phyloP scores from a whole-genome alignment of 306 rosid species.

The Inga laurina region DNA sequence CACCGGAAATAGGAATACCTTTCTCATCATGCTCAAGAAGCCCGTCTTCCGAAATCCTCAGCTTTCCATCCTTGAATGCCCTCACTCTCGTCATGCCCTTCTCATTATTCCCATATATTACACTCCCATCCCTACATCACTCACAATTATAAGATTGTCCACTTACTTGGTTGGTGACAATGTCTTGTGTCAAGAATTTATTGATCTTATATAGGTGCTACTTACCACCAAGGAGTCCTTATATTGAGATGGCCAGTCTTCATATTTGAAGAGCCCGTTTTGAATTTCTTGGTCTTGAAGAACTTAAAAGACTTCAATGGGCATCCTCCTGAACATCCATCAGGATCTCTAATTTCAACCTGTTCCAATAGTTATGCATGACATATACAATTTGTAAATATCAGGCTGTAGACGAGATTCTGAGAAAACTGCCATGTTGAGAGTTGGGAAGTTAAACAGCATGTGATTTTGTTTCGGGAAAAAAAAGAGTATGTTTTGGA shows the following conservation, averaged over 20 bases:
- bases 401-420: neutral
- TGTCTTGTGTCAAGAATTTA: neutral
- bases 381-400: neutral
- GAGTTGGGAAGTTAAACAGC: neutral
- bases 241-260: slow-evolving; percentile 52
- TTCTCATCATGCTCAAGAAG: slow-evolving; percentile 69
- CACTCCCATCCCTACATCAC: slow-evolving; percentile 83
- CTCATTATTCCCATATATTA: slow-evolving; percentile 57
- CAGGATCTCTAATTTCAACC: slow-evolving; percentile 63
- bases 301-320: slow-evolving; percentile 74
- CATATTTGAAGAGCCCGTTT: slow-evolving; percentile 38
- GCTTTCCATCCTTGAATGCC: slow-evolving; percentile 64
- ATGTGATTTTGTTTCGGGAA: neutral
- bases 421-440: neutral
- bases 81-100: slow-evolving; percentile 67
- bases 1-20: slow-evolving; percentile 77
- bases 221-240: slow-evolving; percentile 92
- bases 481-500: neutral
- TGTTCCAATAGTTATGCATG: slow-evolving; percentile 23
- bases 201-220: neutral
- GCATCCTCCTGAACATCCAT: slow-evolving; percentile 55
- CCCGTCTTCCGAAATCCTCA: slow-evolving; percentile 60
- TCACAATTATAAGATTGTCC: neutral
- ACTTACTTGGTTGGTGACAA: neutral
- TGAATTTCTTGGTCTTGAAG: slow-evolving; percentile 55